Evolutionary conservation across 352 stramenopile species (phyloP), one percentile per base, ranked within the genome.

Genomic region (Pythium periplocum): DNA sequence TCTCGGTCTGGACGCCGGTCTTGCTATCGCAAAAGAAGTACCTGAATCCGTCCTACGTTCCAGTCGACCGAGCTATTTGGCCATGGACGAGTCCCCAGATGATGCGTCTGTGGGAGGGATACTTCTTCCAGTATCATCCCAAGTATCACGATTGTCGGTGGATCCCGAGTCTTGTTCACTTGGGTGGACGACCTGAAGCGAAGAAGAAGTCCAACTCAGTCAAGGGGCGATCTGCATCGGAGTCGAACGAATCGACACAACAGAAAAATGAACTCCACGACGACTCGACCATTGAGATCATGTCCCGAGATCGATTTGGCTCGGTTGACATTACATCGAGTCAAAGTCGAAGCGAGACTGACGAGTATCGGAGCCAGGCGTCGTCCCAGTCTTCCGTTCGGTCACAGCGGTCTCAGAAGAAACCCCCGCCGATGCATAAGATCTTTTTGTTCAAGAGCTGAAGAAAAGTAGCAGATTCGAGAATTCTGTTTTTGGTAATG

Each of bases 81-180:
- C 79, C 83, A 1, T 94, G 84, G 84, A 79, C 78, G 2, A 84
- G 78, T 34, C 73, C 68, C 45, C 83, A 91, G 51, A 90, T 89
- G 78, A 73, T 94, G 55, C 70, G 68, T 38, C 45, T 94, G 6
- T 94, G 84, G 84, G 80, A 90, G 5, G 68, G 72, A 37, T 94
- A 92, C 48, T 94, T 91, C 48, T 87, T 94, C 52, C 84, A 94
- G 53, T 90, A 78, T 78, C 82, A 93, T 50, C 79, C 82, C 6
- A 89, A 90, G 62, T 93, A 82, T 61, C 75, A 84, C 60, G 85
- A 86, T 36, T 89, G 78, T 51, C 73, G 81, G 33, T 91, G 81
- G 78, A 73, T 79, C 1, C 78, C 74, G 43, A 86, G 63, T 51
- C 73, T 84, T 50, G 49, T 72, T 8, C 70, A 76, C 39, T 61